Evolutionary conservation across 495 filamentous ascomycete species (phyloP).

Genomic region (Saxophila tyrrhenica): DNA sequence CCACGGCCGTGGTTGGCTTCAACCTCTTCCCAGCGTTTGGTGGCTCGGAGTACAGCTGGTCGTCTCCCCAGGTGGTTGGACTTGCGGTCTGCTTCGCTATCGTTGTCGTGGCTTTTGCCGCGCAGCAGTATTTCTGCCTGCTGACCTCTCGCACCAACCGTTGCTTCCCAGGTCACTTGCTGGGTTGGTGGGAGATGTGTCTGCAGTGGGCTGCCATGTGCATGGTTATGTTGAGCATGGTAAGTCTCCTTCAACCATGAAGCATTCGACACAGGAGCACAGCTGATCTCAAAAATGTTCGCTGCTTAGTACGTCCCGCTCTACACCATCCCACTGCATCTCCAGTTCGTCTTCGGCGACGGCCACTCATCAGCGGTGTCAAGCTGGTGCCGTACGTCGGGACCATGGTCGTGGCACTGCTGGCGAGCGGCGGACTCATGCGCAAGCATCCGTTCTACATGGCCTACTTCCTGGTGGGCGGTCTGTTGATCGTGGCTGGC

Average conservation of each 20-base stretch:
- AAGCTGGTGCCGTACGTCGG: conserved; percentile 47
- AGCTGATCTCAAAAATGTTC: too few relatives aligned
- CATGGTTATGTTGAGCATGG: not conserved
- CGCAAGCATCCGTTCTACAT: not conserved
- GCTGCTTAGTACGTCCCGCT: not conserved
- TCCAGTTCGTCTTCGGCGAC: conserved; percentile 46
- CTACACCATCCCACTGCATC: conserved; percentile 41
- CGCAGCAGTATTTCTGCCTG: not conserved
- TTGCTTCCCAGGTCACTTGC: not conserved
- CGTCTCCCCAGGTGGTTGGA: not conserved
- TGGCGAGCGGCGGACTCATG: not conserved
- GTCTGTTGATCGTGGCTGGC: not conserved
- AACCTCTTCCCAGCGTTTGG: not conserved
- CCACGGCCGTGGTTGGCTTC: not conserved
- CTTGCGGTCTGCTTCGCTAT: not conserved
- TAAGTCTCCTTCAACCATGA: too few relatives aligned
- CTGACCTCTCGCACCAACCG: not conserved
- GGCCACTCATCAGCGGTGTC: conserved; percentile 40
- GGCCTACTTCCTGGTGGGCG: not conserved
- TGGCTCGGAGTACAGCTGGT: not conserved
- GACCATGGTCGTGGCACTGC: not conserved
- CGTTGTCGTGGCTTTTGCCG: not conserved
- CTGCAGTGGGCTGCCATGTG: not conserved
- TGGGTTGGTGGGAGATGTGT: not conserved
- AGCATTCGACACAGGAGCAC: too few relatives aligned